Evolutionary conservation across 2,329 filamentous ascomycete species (phyloP).

Genomic region (Diaporthe sp.): DNA sequence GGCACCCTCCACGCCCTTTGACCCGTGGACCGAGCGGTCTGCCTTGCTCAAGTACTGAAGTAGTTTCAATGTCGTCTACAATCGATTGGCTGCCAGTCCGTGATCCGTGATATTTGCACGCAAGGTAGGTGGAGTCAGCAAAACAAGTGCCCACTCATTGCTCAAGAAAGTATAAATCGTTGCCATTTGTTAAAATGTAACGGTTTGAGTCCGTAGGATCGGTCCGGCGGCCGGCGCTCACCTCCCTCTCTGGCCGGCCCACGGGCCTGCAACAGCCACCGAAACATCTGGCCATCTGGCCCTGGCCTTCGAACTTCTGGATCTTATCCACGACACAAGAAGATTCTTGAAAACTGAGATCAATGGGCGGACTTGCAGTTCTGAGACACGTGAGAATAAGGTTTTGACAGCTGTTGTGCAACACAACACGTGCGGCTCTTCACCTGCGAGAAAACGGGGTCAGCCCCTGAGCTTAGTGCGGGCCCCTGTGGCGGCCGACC

Average conservation of each 20-base stretch:
- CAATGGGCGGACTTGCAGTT: background rate
- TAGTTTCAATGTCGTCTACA: background rate
- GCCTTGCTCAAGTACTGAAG: background rate
- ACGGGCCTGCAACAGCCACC: constrained; percentile 7
- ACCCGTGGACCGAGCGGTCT: background rate
- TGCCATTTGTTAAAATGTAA: background rate
- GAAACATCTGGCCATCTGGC: background rate
- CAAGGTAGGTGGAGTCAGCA: no score
- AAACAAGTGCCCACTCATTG: background rate
- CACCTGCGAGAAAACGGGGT: background rate
- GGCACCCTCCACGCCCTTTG: background rate
- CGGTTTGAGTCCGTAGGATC: background rate
- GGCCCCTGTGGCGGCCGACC: background rate
- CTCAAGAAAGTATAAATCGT: background rate
- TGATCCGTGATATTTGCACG: background rate
- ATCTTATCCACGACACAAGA: background rate
- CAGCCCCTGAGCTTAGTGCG: background rate
- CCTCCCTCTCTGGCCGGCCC: background rate
- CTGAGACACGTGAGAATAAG: background rate
- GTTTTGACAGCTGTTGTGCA: background rate
- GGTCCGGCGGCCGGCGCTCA: constrained; percentile 2
- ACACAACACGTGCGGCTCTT: constrained; percentile 9
- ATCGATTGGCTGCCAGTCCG: background rate
- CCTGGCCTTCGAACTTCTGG: background rate
- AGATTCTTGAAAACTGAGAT: no score